phyloP scores from a whole-genome alignment of 192 early-diverging fungal species.

The Coemansia sp. region DNA sequence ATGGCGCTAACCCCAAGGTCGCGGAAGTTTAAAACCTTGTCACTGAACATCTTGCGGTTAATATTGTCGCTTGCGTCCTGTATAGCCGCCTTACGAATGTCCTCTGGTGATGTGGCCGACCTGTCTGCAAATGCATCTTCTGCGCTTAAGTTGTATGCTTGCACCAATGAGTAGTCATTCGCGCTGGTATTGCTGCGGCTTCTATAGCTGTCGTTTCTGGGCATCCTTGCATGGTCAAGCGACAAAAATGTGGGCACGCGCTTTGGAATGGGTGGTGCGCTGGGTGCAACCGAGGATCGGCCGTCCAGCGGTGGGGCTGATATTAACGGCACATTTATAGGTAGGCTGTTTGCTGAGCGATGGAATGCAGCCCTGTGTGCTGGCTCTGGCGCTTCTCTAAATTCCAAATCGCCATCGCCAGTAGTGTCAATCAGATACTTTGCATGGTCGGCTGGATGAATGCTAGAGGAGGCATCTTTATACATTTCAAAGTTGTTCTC shows the following conservation, averaged over 20 bases:
- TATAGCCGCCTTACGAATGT: conserved; percentile 36
- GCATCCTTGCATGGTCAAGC: conserved; percentile 8
- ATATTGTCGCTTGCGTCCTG: conserved; percentile 26
- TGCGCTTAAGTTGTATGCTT: not conserved
- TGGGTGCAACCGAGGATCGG: conserved; percentile 16
- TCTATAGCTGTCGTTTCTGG: not conserved
- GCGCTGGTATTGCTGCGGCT: conserved; percentile 5
- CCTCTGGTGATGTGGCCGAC: conserved; percentile 21
- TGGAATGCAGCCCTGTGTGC: conserved; percentile 24
- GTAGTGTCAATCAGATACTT: conserved; percentile 21
- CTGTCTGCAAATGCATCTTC: not conserved
- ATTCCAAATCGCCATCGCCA: conserved; percentile 6
- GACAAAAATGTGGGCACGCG: conserved; percentile 29
- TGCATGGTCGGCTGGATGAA: conserved; percentile 14
- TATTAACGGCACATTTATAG: conserved; percentile 22
- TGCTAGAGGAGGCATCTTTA: not conserved
- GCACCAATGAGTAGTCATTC: not conserved
- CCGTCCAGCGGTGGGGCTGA: conserved; percentile 24
- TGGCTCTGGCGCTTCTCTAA: conserved; percentile 9
- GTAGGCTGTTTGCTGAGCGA: conserved; percentile 29
- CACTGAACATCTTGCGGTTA: conserved; percentile 35
- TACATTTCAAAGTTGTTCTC: conserved; percentile 17
- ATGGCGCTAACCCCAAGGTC: conserved; percentile 51
- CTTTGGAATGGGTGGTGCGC: conserved; percentile 32
- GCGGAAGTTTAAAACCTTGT: conserved; percentile 50